These are phyloP conservation scores for Pancytospora philotis DNA, from an alignment of 371 early-diverging fungal genomes.

Conservation along the genomic window DNA sequence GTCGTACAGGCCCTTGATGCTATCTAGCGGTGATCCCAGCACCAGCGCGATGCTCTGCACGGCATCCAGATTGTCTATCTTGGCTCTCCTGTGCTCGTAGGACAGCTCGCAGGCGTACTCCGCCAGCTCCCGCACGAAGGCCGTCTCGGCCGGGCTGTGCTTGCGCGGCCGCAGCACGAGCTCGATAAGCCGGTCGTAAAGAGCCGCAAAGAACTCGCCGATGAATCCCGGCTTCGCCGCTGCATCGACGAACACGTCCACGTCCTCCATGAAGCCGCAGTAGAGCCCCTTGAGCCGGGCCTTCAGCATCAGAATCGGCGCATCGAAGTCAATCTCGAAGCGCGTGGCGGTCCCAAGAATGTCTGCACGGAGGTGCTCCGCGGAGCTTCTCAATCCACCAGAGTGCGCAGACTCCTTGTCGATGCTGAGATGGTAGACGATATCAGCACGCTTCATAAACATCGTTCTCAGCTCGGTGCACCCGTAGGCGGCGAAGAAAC, in stretches of 20 bases:
- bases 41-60: neutral
- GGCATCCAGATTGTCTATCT: conserved; percentile 1
- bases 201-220: conserved; percentile 22
- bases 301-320: conserved; percentile 15
- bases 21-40: neutral
- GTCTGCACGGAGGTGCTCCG: too few relatives aligned
- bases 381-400: too few relatives aligned
- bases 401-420: conserved; percentile 1
- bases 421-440: neutral
- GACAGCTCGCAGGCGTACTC: conserved; percentile 25
- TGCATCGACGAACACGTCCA: conserved; percentile 18
- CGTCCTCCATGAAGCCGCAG: conserved; percentile 19
- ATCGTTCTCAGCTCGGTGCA: conserved; percentile 1
- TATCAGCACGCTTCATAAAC: neutral
- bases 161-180: conserved; percentile 6
- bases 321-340: conserved; percentile 13
- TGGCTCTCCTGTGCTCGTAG: conserved; percentile 14
- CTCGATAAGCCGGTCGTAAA: conserved; percentile 12
- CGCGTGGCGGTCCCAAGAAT: conserved; percentile 3
- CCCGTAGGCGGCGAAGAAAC: neutral
- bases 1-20: neutral
- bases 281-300: conserved; percentile 26
- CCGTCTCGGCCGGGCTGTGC: neutral
- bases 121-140: conserved; percentile 1
- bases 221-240: conserved; percentile 17